Evolutionary conservation across 148 eudicot genomes (phyloP).

Genomic region (Polygonum aviculare): DNA sequence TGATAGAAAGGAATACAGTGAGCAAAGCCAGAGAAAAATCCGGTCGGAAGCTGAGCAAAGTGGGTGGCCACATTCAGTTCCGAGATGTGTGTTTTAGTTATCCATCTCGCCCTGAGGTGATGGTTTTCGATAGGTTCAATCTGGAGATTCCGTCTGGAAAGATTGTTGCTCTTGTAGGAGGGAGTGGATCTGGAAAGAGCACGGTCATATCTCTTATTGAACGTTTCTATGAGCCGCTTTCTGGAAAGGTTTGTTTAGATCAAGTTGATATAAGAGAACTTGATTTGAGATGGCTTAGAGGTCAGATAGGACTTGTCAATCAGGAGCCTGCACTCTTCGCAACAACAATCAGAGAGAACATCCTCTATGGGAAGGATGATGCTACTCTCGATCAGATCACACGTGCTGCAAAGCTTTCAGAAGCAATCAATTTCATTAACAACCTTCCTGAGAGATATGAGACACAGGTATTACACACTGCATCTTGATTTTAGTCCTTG

Average conservation of each 20-base stretch:
- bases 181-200: constrained; percentile 97
- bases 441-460: constrained; percentile 94
- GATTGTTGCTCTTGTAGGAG: constrained; percentile 96
- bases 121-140: constrained; percentile 54
- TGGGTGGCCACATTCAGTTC: constrained; percentile 85
- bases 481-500: neutral
- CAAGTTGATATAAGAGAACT: constrained; percentile 59
- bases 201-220: constrained; percentile 90
- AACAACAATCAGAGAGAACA: constrained; percentile 83
- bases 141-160: constrained; percentile 87
- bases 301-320: constrained; percentile 82
- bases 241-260: constrained; percentile 70
- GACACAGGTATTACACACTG: constrained; percentile 56
- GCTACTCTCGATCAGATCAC: constrained; percentile 81
- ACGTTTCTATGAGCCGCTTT: constrained; percentile 86
- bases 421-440: constrained; percentile 74
- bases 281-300: constrained; percentile 81
- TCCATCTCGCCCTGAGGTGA: constrained; percentile 88
- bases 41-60: constrained; percentile 43
- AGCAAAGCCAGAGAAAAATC: constrained; percentile 37
- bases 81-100: constrained; percentile 76
- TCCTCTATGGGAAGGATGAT: constrained; percentile 84
- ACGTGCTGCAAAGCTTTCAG: constrained; percentile 92
- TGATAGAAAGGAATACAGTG: constrained; percentile 68
- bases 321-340: constrained; percentile 99